These are phyloP conservation scores for Carallia brachiata DNA, from an alignment of 345 rosid genomes.

Conservation along the genomic window DNA sequence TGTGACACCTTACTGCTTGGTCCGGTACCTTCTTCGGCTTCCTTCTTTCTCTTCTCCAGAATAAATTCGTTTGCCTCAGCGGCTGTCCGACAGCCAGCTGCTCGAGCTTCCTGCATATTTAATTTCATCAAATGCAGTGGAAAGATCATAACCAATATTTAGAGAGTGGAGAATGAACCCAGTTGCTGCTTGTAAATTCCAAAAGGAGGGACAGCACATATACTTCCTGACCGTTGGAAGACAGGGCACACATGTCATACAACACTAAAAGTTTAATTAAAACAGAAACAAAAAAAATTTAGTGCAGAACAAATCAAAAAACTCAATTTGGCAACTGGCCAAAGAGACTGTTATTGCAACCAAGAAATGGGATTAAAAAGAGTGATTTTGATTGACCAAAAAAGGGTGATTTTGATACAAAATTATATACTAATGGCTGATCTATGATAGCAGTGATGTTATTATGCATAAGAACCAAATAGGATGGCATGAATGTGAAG, in stretches of 20 bases:
- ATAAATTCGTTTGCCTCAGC: constrained; percentile 61
- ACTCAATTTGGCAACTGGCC: too few species aligned
- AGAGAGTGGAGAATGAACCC: background rate
- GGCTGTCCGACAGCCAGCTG: constrained; percentile 65
- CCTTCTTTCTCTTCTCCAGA: constrained; percentile 67
- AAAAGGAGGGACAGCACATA: too few species aligned
- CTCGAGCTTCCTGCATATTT: constrained; percentile 73
- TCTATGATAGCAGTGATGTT: background rate
- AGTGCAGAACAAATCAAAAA: background rate
- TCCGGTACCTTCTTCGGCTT: constrained; percentile 61
- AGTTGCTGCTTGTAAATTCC: background rate
- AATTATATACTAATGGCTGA: background rate
- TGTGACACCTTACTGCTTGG: constrained; percentile 53
- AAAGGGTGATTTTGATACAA: background rate
- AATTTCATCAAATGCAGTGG: background rate
- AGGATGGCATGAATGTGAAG: background rate
- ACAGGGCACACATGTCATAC: too few species aligned
- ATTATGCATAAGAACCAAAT: background rate
- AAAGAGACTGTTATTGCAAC: background rate
- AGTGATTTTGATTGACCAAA: too few species aligned
- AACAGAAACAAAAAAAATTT: too few species aligned
- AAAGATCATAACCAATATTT: background rate
- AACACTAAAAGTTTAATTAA: too few species aligned
- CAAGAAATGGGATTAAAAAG: background rate
- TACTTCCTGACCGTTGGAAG: too few species aligned